These are phyloP conservation scores for Scedosporium apiospermum DNA, from an alignment of 2,329 filamentous ascomycete species.

Conservation along the genomic window DNA sequence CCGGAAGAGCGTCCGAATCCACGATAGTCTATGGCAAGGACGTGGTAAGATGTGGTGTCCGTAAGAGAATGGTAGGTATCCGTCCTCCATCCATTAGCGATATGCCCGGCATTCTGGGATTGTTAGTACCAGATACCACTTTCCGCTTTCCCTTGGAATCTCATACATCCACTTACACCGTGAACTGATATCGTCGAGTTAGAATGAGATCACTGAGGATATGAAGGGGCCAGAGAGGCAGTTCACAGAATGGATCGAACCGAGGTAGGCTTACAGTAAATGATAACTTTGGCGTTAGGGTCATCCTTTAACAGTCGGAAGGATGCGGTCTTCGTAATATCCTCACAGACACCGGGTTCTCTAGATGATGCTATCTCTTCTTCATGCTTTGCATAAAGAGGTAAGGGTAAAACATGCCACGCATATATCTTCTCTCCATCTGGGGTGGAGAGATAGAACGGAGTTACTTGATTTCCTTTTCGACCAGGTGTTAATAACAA, in stretches of 20 bases:
- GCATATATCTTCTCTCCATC: conserved; percentile 74
- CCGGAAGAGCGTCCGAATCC: conserved; percentile 78
- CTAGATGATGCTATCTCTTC: conserved; percentile 41
- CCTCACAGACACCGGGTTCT: conserved; percentile 34
- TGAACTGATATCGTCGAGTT: conserved; percentile 37
- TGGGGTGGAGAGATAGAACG: conserved; percentile 65
- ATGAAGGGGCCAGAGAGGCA: conserved; percentile 7
- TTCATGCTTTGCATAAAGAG: conserved; percentile 66
- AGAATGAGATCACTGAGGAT: conserved; percentile 7
- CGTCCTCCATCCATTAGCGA: conserved; percentile 70
- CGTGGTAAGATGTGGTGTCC: conserved; percentile 63
- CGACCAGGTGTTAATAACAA: conserved; percentile 7
- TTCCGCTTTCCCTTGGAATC: neutral
- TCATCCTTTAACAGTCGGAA: conserved; percentile 56
- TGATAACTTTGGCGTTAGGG: conserved; percentile 50
- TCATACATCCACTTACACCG: conserved; percentile 36
- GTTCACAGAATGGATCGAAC: neutral
- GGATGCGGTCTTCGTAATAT: conserved; percentile 47
- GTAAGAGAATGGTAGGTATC: conserved; percentile 70
- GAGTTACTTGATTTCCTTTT: conserved; percentile 75
- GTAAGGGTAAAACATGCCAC: conserved; percentile 82
- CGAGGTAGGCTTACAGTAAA: conserved; percentile 31
- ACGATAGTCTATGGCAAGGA: conserved; percentile 85
- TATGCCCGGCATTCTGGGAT: conserved; percentile 68
- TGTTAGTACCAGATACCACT: neutral